Evolutionary conservation across 1,284 basidiomycete species (phyloP).

Genomic region (Fomes fomentarius): DNA sequence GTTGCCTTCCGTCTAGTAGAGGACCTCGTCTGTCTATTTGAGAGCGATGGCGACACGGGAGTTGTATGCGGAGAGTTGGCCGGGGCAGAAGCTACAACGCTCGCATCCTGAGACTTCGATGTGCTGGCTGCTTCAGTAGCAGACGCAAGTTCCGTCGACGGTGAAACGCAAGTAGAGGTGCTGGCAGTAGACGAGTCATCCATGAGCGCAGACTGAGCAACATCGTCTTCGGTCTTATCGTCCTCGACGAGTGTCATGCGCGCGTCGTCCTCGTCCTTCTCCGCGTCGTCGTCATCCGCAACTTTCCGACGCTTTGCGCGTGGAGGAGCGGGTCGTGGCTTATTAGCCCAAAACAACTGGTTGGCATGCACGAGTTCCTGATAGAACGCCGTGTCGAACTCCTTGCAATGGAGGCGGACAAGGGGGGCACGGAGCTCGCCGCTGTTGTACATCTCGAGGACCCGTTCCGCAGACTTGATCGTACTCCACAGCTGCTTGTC

Average conservation of each 20-base stretch:
- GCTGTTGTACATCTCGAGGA: constrained; percentile 42
- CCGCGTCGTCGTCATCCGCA: not conserved
- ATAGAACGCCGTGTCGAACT: constrained; percentile 47
- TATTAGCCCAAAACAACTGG: constrained; percentile 16
- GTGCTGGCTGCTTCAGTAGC: not conserved
- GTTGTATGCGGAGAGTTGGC: not conserved
- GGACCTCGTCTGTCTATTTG: not conserved
- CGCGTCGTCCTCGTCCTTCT: not conserved
- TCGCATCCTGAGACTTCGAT: not conserved
- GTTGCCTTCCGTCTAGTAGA: not conserved
- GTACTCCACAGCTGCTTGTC: not conserved
- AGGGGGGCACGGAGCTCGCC: constrained; percentile 48
- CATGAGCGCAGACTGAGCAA: not conserved
- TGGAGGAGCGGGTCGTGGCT: constrained; percentile 8
- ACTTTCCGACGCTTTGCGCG: constrained; percentile 12
- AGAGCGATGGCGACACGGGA: not conserved
- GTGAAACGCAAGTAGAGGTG: not conserved
- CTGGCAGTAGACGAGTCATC: not conserved
- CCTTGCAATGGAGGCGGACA: constrained; percentile 46
- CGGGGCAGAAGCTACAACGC: no score
- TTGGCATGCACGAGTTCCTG: constrained; percentile 38
- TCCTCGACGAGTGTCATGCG: not conserved
- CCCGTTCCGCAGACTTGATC: constrained; percentile 32
- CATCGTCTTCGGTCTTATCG: constrained; percentile 4
- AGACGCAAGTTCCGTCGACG: not conserved